A percentile compares a stretch with the other conserved stretches of the same genome.
Conservation (phyloP, 164 flowering plant genomes). For the grape (Vitis vinifera) region DNA sequence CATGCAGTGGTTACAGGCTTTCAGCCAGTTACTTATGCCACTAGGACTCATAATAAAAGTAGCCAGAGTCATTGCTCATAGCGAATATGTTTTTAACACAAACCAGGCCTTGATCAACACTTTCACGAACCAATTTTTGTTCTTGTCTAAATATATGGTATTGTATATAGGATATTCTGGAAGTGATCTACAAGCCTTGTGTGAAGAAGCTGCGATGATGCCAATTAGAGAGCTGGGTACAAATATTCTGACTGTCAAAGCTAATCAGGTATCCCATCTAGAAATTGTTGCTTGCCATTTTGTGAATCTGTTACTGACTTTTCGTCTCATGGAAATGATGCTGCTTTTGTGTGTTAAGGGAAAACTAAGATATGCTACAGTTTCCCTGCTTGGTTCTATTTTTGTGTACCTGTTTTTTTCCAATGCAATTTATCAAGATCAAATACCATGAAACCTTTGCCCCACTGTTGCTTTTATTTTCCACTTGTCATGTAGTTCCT, state of each 20-base stretch:
- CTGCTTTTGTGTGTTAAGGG: no score
- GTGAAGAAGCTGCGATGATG: slow-evolving; percentile 99
- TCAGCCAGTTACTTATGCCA: background rate
- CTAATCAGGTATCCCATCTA: slow-evolving; percentile 66
- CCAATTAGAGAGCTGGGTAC: slow-evolving; percentile 97
- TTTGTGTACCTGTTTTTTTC: background rate
- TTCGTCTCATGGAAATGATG: background rate
- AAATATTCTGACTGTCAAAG: slow-evolving; percentile 73
- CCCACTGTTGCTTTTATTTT: no score
- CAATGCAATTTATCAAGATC: no score
- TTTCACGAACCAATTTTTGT: background rate
- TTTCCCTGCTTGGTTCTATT: background rate
- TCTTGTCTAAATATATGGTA: background rate
- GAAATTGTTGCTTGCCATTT: background rate
- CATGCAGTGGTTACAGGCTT: background rate
- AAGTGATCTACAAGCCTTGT: slow-evolving; percentile 94
- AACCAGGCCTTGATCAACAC: background rate
- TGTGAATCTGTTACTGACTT: background rate
- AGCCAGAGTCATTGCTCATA: no score
- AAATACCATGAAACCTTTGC: no score
- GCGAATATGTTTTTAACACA: no score
- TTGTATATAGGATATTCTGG: slow-evolving; percentile 84
- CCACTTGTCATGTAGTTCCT: no score
- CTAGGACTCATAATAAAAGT: no score
- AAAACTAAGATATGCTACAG: background rate